phyloP scores from a whole-genome alignment of 2,329 filamentous ascomycete species.

The Ophiostoma populinum region DNA sequence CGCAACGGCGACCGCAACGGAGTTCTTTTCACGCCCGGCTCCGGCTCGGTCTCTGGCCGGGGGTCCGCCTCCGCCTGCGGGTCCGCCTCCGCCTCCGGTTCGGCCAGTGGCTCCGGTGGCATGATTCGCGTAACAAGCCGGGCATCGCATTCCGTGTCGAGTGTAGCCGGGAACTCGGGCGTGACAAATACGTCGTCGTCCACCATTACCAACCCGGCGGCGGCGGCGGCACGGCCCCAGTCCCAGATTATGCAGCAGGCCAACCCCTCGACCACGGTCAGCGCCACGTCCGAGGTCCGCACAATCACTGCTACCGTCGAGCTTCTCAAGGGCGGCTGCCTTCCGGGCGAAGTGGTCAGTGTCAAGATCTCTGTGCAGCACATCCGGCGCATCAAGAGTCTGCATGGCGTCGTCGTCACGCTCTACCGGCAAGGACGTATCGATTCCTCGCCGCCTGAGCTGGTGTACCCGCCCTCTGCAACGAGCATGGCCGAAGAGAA shows the following conservation, averaged over 20 bases:
- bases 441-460: slow-evolving; percentile 48
- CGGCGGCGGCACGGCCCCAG: not conserved
- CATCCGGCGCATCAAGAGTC: slow-evolving; percentile 74
- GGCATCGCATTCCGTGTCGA: slow-evolving; percentile 20
- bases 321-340: slow-evolving; percentile 62
- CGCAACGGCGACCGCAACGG: too few species aligned
- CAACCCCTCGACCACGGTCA: slow-evolving; percentile 11
- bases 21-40: not conserved
- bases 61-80: not conserved
- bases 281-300: slow-evolving; percentile 40
- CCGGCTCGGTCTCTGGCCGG: not conserved
- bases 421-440: slow-evolving; percentile 83
- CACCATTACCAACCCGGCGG: not conserved
- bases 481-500: slow-evolving; percentile 6
- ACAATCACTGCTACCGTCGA: slow-evolving; percentile 80
- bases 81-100: slow-evolving; percentile 11
- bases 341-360: slow-evolving; percentile 70
- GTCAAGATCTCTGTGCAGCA: slow-evolving; percentile 73
- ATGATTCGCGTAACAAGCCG: slow-evolving; percentile 25
- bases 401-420: slow-evolving; percentile 85
- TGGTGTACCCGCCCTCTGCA: slow-evolving; percentile 21
- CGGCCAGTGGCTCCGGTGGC: slow-evolving; percentile 16
- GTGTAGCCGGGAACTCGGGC: slow-evolving; percentile 1
- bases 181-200: slow-evolving; percentile 5
- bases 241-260: not conserved